Percentiles rank a stretch among this genome's conserved stretches.
Conservation (phyloP, 306 rosid species). For the Trifolium repens region DNA sequence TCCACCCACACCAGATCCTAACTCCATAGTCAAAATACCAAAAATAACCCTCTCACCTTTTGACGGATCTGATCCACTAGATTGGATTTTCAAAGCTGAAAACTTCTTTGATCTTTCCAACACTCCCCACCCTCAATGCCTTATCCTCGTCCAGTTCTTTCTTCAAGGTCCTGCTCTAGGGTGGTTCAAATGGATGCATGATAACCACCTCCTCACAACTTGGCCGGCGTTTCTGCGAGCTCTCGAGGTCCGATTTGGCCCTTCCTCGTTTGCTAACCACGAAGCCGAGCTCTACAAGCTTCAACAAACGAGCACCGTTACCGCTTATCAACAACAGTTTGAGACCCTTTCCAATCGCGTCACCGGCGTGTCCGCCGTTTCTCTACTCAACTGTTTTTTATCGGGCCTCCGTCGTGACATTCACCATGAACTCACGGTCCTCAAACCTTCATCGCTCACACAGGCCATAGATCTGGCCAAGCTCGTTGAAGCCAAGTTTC, state of each 20-base stretch:
- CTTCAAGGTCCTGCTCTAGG: neutral
- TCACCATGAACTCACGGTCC: neutral
- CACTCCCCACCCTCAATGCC: fast-evolving
- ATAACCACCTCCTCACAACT: neutral
- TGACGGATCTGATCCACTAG: neutral
- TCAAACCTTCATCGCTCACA: neutral
- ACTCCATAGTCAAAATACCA: too few species aligned
- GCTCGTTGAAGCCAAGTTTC: neutral
- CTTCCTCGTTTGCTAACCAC: neutral
- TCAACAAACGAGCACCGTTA: neutral
- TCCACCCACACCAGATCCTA: too few species aligned
- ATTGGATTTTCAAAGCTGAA: neutral
- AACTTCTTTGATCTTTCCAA: neutral
- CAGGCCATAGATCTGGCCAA: neutral
- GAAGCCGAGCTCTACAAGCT: neutral
- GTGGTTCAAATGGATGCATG: neutral
- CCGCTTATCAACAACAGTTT: neutral
- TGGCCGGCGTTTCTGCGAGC: neutral
- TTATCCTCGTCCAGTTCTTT: too few species aligned
- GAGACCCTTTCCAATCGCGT: neutral
- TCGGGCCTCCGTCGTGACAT: neutral
- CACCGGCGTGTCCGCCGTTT: neutral
- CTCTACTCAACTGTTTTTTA: neutral
- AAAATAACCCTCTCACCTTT: neutral
- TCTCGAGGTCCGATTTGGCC: neutral